Base-by-base conservation (phyloP, 2,329 filamentous ascomycete genomes). In the Alternaria brassicicola region DNA sequence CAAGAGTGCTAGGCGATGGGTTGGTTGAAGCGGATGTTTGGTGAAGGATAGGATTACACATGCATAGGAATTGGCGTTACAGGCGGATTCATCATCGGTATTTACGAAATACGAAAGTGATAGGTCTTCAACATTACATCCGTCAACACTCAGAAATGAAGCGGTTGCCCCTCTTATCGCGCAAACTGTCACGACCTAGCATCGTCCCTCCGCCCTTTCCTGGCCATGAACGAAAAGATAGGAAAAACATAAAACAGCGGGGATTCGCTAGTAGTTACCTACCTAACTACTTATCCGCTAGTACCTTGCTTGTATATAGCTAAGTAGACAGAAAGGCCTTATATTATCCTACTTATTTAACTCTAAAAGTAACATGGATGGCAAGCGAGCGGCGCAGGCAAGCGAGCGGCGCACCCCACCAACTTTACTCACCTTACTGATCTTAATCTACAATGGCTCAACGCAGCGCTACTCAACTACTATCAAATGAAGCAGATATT, bases 1-100 rank as follows among this genome's bases (percentile, higher is more conserved):
- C 81, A 88, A 88, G 81, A 96, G 91, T 74, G 93, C 91, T 6
- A 89, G 93, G 76, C 86, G 88, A 76, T 97, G 93, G 93, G 90
- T 96, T 70, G 91, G 91, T n/a, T 62, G 47, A 33, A 55, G 50
- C 19, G 31, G n/a, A 25, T 19, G n/a, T 19, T 19, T 36, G 35
- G n/a, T 3, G 17, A 26, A 7, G 25, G 23, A 25, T 21, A 19
- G 9, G 48, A 31, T 15, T 30, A 12, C 9, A 35, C 26, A 42
- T 51, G 48, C 48, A 51, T 51, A 28, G 36, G 19, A 25, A 26
- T 33, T 42, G 48, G 48, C 53, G 53, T 56, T 52, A 45, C 33
- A 25, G 39, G 15, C 15, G 41, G 26, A 19, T 45, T 52, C 25
- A 52, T 9, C 19, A 42, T 30, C 19, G 28, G 31, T 31, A 45